phyloP scores from a whole-genome alignment of 768 basidiomycete species.

The Leccinellum albellum region DNA sequence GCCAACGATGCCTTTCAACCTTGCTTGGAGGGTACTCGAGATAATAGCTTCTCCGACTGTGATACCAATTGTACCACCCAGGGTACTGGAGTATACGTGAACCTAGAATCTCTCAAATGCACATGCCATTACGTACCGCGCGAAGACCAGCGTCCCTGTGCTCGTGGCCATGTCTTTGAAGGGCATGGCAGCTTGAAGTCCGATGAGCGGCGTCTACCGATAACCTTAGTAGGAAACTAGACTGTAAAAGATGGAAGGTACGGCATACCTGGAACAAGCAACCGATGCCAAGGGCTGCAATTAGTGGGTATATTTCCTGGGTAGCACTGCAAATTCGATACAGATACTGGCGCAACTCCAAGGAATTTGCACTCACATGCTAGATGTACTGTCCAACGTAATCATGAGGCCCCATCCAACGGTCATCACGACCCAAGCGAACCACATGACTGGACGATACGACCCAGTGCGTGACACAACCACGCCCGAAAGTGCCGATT shows the following conservation, averaged over 20 bases:
- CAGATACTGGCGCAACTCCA: background rate
- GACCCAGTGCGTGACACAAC: constrained; percentile 24
- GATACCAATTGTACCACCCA: constrained; percentile 75
- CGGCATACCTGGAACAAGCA: constrained; percentile 32
- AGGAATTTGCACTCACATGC: constrained; percentile 18
- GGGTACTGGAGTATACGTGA: constrained; percentile 39
- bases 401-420: constrained; percentile 37
- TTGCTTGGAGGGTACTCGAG: constrained; percentile 42
- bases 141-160: constrained; percentile 35
- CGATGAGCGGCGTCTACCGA: constrained; percentile 30
- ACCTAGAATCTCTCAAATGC: background rate
- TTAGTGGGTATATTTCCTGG: constrained; percentile 32
- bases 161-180: constrained; percentile 41
- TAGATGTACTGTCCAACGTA: constrained; percentile 32
- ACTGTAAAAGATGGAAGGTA: background rate
- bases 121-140: constrained; percentile 21
- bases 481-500: constrained; percentile 23
- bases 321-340: constrained; percentile 18
- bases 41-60: constrained; percentile 71
- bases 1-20: constrained; percentile 14
- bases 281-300: constrained; percentile 34
- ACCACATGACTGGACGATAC: constrained; percentile 34
- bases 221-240: background rate
- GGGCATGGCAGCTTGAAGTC: constrained; percentile 45
- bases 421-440: constrained; percentile 26